Evolutionary conservation across 163 green algal genomes (phyloP).

Genomic region (Coccomyxa subellipsoidea): DNA sequence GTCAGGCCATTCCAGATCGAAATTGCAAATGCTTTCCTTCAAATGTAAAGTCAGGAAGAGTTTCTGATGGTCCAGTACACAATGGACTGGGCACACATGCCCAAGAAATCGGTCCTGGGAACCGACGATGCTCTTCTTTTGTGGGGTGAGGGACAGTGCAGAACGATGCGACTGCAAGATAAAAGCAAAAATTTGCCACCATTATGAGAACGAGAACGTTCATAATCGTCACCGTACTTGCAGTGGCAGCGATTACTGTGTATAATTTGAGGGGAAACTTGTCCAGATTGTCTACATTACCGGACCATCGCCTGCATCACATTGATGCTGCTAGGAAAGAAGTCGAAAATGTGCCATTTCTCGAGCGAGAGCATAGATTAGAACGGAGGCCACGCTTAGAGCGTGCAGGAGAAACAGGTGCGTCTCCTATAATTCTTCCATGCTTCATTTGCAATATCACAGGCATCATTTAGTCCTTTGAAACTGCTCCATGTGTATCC

Average conservation of each 20-base stretch:
- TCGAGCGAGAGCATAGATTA: neutral
- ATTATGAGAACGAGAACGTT: neutral
- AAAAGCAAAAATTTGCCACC: neutral
- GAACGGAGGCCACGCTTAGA: neutral
- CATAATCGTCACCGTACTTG: neutral
- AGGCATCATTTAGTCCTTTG: neutral
- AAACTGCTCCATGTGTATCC: neutral
- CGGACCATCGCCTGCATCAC: neutral
- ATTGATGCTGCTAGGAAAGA: neutral
- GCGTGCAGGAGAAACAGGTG: neutral
- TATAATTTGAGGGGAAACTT: neutral
- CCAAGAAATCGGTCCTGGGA: neutral
- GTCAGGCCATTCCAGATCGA: no score
- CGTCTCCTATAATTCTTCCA: neutral
- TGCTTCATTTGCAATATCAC: no score
- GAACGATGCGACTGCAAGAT: neutral
- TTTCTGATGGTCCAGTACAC: no score
- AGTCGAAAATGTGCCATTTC: neutral
- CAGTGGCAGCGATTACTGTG: neutral
- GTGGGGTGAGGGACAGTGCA: neutral
- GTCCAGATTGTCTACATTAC: neutral
- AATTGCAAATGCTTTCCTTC: no score
- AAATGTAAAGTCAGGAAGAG: no score
- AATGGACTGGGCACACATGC: neutral
- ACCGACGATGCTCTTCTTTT: neutral